Percentiles rank a stretch among this genome's conserved stretches.
Conservation (phyloP, 73 alveolate species). For the Paramecium caudatum region DNA sequence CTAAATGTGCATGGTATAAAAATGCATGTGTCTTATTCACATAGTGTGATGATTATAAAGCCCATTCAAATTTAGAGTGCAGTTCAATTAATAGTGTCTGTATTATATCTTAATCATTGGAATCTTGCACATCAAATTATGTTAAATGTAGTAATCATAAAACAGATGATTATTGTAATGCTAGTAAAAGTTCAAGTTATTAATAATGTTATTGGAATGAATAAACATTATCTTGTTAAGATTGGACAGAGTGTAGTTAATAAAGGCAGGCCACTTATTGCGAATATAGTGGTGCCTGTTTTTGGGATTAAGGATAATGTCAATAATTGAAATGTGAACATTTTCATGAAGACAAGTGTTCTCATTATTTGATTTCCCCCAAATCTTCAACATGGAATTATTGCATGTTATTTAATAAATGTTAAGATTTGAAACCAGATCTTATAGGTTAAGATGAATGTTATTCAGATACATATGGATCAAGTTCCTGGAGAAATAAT, state of each 20-base stretch:
- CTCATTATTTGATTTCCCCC: not conserved
- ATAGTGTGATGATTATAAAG: slow-evolving; percentile 18
- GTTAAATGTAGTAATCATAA: not conserved
- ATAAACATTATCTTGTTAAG: not conserved
- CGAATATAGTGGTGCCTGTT: slow-evolving; percentile 22
- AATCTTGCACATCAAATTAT: slow-evolving; percentile 7
- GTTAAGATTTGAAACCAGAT: not conserved
- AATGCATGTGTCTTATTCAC: slow-evolving; percentile 26
- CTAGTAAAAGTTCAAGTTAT: not conserved
- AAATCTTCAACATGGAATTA: not conserved
- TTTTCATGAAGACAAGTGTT: not conserved
- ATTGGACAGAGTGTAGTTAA: slow-evolving; percentile 14
- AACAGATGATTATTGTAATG: slow-evolving; percentile 23
- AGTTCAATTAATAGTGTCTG: not conserved
- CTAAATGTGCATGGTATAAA: slow-evolving; percentile 5
- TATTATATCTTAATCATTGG: not conserved
- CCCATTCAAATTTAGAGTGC: slow-evolving; percentile 6
- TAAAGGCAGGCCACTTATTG: slow-evolving; percentile 19
- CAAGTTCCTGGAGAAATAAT: not conserved
- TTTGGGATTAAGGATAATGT: slow-evolving; percentile 29
- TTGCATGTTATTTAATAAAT: not conserved
- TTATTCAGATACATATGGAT: not conserved
- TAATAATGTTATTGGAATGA: slow-evolving; percentile 37
- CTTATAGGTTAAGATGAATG: not conserved
- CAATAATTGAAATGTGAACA: not conserved